A percentile compares a stretch with the other conserved stretches of the same genome.
Evolutionary conservation across 306 rosid species (phyloP).

Genomic region (Heteromeles arbutifolia): DNA sequence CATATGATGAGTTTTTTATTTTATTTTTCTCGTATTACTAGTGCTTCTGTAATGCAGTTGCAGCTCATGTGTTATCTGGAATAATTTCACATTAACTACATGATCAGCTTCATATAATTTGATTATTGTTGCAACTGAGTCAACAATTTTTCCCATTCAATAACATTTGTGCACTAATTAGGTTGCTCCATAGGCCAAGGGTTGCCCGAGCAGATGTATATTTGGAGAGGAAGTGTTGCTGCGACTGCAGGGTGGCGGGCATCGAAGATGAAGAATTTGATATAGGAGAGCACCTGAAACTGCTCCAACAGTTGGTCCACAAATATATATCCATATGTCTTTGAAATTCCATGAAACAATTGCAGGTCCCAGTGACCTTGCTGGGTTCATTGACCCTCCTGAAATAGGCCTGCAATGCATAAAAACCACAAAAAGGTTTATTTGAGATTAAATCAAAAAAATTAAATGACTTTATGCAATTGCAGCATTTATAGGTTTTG

Average conservation of each 20-base stretch:
- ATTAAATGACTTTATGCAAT: neutral
- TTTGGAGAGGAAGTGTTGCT: slow-evolving; percentile 19
- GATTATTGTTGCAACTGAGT: neutral
- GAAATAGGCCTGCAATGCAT: slow-evolving; percentile 55
- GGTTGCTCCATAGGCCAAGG: neutral
- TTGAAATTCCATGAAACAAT: slow-evolving; percentile 61
- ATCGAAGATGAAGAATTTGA: slow-evolving; percentile 31
- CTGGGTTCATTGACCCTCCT: slow-evolving; percentile 90
- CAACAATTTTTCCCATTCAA: neutral
- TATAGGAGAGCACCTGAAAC: slow-evolving; percentile 38
- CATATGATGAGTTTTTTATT: neutral
- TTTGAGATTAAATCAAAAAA: no score
- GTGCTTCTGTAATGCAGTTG: neutral
- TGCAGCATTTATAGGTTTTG: neutral
- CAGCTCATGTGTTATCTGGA: neutral
- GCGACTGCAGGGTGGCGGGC: slow-evolving; percentile 17
- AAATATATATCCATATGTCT: slow-evolving; percentile 61
- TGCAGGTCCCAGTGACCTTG: slow-evolving; percentile 87
- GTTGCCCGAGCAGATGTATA: neutral
- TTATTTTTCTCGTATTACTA: neutral
- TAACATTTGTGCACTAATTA: neutral
- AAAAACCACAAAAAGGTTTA: no score
- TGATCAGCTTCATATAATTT: neutral
- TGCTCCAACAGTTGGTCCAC: slow-evolving; percentile 65
- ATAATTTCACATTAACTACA: neutral